These are phyloP conservation scores for Xylaria curta DNA, from an alignment of 495 filamentous ascomycete genomes.

Conservation along the genomic window DNA sequence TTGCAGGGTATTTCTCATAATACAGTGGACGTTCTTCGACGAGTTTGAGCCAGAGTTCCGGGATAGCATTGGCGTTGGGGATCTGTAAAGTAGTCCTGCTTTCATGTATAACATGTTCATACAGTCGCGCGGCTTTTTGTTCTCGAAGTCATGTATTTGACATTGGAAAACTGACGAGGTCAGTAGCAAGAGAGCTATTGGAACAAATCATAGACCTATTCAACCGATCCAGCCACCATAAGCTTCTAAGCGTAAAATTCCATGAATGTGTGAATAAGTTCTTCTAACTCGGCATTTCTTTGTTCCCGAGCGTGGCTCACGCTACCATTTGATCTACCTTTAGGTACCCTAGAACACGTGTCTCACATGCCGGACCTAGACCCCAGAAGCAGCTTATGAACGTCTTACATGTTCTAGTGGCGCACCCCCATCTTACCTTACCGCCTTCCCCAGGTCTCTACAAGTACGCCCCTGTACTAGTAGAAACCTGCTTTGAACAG, in stretches of 20 bases:
- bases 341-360: slow-evolving; percentile 11
- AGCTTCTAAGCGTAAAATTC: neutral
- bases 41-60: slow-evolving; percentile 6
- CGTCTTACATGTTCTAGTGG: slow-evolving; percentile 2
- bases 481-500: slow-evolving; percentile 12
- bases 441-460: neutral
- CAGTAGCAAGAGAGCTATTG: slow-evolving; percentile 9
- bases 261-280: slow-evolving; percentile 9
- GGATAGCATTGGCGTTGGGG: slow-evolving; percentile 23
- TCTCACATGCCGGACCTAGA: slow-evolving; percentile 15
- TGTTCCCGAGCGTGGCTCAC: slow-evolving; percentile 12
- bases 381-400: slow-evolving; percentile 13
- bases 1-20: slow-evolving; percentile 24
- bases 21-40: slow-evolving; percentile 25
- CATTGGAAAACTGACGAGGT: neutral
- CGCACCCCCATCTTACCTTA: slow-evolving; percentile 14
- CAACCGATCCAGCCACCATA: neutral
- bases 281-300: slow-evolving; percentile 1
- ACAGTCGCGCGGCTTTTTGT: neutral
- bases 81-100: slow-evolving; percentile 22
- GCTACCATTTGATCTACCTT: slow-evolving; percentile 17
- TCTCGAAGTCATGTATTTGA: slow-evolving; percentile 13
- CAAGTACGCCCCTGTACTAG: slow-evolving; percentile 1
- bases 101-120: slow-evolving; percentile 20
- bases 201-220: slow-evolving; percentile 16